phyloP scores from a whole-genome alignment of 2,329 filamentous ascomycete genomes.

The Aspergillus sp. region DNA sequence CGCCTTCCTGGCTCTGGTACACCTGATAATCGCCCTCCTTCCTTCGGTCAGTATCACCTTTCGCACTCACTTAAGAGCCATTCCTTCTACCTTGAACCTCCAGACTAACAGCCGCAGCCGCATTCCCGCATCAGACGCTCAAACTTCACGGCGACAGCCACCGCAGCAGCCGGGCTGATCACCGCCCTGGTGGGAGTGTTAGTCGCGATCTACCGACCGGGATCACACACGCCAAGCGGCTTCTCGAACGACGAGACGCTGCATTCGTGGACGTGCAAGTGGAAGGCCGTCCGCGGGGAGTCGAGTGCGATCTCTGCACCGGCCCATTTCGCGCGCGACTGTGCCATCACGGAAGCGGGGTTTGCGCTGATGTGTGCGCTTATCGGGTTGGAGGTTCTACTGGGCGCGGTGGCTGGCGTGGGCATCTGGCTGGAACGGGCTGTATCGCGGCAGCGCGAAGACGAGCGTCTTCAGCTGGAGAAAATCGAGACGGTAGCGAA shows the following conservation, averaged over 20 bases:
- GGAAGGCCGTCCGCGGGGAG: conserved; percentile 22
- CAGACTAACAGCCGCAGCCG: conserved; percentile 24
- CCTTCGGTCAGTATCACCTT: conserved; percentile 30
- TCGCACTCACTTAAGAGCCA: not conserved
- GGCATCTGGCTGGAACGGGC: conserved; percentile 31
- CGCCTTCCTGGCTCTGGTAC: conserved; percentile 29
- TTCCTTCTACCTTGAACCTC: not conserved
- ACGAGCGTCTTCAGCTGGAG: conserved; percentile 23
- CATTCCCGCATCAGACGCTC: conserved; percentile 33
- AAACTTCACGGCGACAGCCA: conserved; percentile 31
- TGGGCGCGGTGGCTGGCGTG: conserved; percentile 28
- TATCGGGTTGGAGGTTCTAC: conserved; percentile 32
- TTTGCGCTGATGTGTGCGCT: conserved; percentile 35
- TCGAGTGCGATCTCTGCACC: conserved; percentile 20
- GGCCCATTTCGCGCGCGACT: conserved; percentile 36
- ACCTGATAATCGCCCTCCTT: conserved; percentile 30
- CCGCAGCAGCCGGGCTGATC: conserved; percentile 35
- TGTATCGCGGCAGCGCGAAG: conserved; percentile 26
- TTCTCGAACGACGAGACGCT: conserved; percentile 36
- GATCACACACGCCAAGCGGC: conserved; percentile 25
- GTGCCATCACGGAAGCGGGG: conserved; percentile 33
- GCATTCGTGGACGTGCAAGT: conserved; percentile 43
- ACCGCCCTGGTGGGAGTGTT: conserved; percentile 31
- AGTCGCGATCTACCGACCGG: conserved; percentile 33
- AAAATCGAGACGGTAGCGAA: conserved; percentile 26